Base-by-base conservation (phyloP, 306 rosid genomes). In the Geum urbanum region DNA sequence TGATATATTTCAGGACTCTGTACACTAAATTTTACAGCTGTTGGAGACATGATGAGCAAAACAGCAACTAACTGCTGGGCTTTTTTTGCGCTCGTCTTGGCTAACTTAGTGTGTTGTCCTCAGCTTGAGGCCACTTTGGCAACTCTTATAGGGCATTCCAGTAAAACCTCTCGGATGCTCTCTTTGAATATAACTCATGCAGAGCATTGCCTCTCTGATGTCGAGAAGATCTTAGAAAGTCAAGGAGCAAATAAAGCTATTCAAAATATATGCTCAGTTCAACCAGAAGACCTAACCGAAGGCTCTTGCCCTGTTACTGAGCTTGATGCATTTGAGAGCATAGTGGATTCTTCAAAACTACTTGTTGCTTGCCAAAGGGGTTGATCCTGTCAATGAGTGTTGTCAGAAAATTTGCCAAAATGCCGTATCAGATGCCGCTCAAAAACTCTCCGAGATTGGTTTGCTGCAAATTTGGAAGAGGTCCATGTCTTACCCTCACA, bases 51-150 rank as follows among this genome's bases (percentile, higher is more conserved):
- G 61, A n/a, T 83, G 79, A 79, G 75, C 72, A 76, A 67, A 75
- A 88, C 87, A 45, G 85, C 90, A 50, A 81, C 84, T 20, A 83
- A 88, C 66, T 85, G 88, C 73, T 85, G 84, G 88, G 77, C 84
- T 69, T 81, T 86, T 52, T 89, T 86, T 74, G 88, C 92, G 62
- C 91, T 87, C 18, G 87, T 76, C 72, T 83, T 85, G 80, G 90
- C 92, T 55, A 81, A 86, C 70, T 90, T 85, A 45, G 77, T 83
- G 44, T 89, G 96, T 57, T 89, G 90, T 74, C 90, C 96, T 72
- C 92, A 87, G 75, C 73, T 83, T 56, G 81, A 78, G 44, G 87
- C 89, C 69, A 81, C 82, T 72, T 62, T 83, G 64, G 73, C 56
- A 45, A 81, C 77, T 67, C 84, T 87, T 70, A 74, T 87, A 40